Evolutionary conservation across 176 grass and related monocot species (phyloP).

Genomic region (Zoysia japonica): DNA sequence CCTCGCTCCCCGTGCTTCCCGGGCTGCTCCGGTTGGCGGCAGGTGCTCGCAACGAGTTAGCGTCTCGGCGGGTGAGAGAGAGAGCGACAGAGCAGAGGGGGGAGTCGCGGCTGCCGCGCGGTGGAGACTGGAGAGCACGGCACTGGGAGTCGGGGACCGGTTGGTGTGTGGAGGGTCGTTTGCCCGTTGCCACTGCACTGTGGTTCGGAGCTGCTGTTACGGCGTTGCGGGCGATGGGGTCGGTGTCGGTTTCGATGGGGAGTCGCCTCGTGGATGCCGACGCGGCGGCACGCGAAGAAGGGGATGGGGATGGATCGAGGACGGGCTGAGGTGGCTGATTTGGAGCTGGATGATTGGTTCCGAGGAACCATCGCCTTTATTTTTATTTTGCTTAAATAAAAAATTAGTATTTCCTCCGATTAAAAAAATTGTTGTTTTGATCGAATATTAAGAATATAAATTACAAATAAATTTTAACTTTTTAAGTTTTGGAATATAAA

Average conservation of each 20-base stretch:
- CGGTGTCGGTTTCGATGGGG: not conserved
- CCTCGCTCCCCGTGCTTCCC: not conserved
- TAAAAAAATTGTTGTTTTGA: too few species aligned
- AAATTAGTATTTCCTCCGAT: too few species aligned
- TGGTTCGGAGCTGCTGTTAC: not conserved
- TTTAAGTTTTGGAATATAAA: too few species aligned
- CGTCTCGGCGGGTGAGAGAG: not conserved
- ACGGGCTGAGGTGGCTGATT: slow-evolving; percentile 21
- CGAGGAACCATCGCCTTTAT: too few species aligned
- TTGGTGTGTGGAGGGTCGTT: too few species aligned
- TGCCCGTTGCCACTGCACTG: too few species aligned
- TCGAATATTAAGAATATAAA: too few species aligned
- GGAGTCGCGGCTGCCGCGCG: not conserved
- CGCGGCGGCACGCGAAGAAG: slow-evolving; percentile 17
- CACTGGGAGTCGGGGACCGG: too few species aligned
- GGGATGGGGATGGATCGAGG: not conserved
- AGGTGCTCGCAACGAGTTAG: not conserved
- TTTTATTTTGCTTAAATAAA: too few species aligned
- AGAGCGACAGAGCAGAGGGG: not conserved
- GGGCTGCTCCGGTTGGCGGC: not conserved
- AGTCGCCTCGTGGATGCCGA: slow-evolving; percentile 18
- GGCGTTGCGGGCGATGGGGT: not conserved
- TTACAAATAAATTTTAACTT: too few species aligned
- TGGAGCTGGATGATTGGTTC: too few species aligned
- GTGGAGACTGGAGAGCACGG: not conserved